Evolutionary conservation across 225 moss, liverwort and hornwort species (phyloP).

Genomic region (Climacium dendroides): DNA sequence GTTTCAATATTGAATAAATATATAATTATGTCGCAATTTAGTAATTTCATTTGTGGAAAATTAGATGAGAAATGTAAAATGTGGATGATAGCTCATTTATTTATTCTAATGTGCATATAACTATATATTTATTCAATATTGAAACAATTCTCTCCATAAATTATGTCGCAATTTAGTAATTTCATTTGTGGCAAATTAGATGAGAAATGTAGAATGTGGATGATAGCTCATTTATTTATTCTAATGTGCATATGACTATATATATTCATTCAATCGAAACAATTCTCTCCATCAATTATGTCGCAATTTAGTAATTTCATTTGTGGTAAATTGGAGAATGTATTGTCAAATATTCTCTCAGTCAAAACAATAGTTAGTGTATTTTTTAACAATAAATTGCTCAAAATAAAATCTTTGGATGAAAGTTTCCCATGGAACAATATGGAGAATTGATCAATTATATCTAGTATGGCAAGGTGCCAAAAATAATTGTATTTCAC

Average conservation of each 20-base stretch:
- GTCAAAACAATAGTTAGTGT: background rate
- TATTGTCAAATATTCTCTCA: no score
- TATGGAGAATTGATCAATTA: background rate
- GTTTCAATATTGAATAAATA: no score
- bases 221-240: no score
- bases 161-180: background rate
- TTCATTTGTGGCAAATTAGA: background rate
- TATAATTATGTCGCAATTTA: background rate
- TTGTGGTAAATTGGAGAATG: background rate
- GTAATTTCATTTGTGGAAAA: background rate
- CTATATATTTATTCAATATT: background rate
- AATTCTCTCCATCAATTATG: no score
- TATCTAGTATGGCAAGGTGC: accelerated
- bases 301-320: background rate
- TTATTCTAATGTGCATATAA: background rate
- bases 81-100: background rate
- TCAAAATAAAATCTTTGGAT: background rate
- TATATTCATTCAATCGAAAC: background rate
- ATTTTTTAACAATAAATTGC: background rate
- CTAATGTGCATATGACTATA: no score
- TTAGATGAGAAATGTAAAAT: background rate
- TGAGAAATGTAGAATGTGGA: no score
- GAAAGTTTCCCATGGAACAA: background rate
- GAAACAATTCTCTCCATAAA: background rate
- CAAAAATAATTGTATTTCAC: background rate